Evolutionary conservation across 2,329 filamentous ascomycete species (phyloP).

Genomic region (Botrytis medusae): DNA sequence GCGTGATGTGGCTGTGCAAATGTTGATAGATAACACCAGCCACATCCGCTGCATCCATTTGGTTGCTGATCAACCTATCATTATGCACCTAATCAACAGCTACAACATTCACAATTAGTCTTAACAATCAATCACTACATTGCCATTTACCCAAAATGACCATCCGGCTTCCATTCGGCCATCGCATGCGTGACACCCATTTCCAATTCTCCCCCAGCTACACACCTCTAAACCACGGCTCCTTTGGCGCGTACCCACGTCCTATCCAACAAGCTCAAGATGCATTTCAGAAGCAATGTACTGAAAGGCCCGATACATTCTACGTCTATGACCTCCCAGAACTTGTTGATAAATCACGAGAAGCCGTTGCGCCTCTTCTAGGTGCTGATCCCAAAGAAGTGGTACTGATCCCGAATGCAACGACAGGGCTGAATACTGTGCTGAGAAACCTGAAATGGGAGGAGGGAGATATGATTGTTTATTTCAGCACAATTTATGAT

Average conservation of each 20-base stretch:
- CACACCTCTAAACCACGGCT: constrained; percentile 50
- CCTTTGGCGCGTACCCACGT: constrained; percentile 73
- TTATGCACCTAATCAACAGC: too few relatives aligned
- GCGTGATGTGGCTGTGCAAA: too few relatives aligned
- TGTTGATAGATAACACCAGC: too few relatives aligned
- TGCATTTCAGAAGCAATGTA: constrained; percentile 60
- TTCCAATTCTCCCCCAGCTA: constrained; percentile 33
- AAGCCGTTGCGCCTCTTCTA: constrained; percentile 63
- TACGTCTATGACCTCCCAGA: constrained; percentile 65
- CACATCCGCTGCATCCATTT: too few relatives aligned
- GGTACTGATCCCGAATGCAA: constrained; percentile 80
- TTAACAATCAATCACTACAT: neutral
- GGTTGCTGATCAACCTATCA: too few relatives aligned
- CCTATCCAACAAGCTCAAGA: constrained; percentile 62
- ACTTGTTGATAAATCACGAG: constrained; percentile 63
- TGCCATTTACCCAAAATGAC: neutral
- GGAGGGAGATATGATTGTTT: constrained; percentile 65
- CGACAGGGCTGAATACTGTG: constrained; percentile 73
- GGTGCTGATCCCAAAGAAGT: constrained; percentile 63
- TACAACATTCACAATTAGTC: too few relatives aligned
- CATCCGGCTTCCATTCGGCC: constrained; percentile 30
- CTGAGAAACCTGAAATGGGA: constrained; percentile 72
- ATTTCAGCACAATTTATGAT: constrained; percentile 77
- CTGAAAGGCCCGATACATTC: constrained; percentile 71
- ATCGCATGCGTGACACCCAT: constrained; percentile 29